phyloP scores from a whole-genome alignment of 768 basidiomycete species.

The Agrocybe chaxingu region DNA sequence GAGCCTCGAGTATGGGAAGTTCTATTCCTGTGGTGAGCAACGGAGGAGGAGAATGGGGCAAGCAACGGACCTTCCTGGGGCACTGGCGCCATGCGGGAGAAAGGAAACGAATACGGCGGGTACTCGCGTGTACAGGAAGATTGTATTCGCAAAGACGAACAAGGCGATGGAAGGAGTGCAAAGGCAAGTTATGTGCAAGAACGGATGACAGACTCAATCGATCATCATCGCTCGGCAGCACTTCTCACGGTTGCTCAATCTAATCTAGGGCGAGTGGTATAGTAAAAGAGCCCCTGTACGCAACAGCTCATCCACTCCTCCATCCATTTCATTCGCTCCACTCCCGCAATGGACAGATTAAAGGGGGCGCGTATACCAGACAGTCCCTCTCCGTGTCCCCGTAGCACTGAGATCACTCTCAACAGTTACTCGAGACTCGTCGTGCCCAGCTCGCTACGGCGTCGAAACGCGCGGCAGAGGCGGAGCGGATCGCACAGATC shows the following conservation, averaged over 20 bases:
- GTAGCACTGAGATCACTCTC: slow-evolving; percentile 2
- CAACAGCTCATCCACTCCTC: neutral
- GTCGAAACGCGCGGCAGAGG: slow-evolving; percentile 21
- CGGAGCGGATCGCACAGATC: slow-evolving; percentile 20
- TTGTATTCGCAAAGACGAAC: neutral
- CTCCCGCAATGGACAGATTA: slow-evolving; percentile 16
- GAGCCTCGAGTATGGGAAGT: slow-evolving; percentile 88
- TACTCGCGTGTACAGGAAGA: neutral
- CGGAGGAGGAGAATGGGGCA: slow-evolving; percentile 1
- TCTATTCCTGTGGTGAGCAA: slow-evolving; percentile 47
- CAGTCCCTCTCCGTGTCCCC: neutral
- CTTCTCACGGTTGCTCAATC: slow-evolving; percentile 29
- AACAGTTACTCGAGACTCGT: slow-evolving; percentile 21
- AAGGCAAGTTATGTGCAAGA: slow-evolving; percentile 4
- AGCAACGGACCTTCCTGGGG: slow-evolving; percentile 69
- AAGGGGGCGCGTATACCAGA: slow-evolving; percentile 12
- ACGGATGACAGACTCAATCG: slow-evolving; percentile 18
- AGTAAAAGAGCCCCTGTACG: slow-evolving; percentile 6
- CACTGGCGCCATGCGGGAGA: slow-evolving; percentile 58
- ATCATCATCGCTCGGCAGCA: slow-evolving; percentile 12
- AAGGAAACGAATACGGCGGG: slow-evolving; percentile 1
- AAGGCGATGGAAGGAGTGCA: neutral
- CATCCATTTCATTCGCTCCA: neutral
- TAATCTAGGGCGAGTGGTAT: slow-evolving; percentile 13
- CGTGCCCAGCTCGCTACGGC: slow-evolving; percentile 22